phyloP scores from a whole-genome alignment of 179 eudicot species.

The Beta lomatogona region DNA sequence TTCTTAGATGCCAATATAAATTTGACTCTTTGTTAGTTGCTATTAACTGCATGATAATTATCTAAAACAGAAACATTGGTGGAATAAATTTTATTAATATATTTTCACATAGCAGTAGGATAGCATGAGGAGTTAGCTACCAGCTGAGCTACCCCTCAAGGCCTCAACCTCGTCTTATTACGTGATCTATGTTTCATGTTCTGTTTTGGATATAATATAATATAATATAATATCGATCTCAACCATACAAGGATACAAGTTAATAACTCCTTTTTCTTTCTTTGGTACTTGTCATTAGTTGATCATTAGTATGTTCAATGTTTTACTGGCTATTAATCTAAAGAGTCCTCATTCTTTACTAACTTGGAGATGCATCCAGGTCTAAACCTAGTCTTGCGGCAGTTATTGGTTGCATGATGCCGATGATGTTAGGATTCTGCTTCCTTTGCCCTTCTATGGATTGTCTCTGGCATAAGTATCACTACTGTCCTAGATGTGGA shows the following conservation, averaged over 20 bases:
- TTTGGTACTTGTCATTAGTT: background rate
- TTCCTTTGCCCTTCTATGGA: slow-evolving; percentile 88
- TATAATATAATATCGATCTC: background rate
- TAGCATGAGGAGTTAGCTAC: too few species aligned
- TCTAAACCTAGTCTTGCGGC: slow-evolving; percentile 87
- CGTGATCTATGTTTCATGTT: too few species aligned
- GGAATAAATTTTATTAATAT: too few species aligned
- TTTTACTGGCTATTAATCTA: background rate
- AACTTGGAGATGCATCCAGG: slow-evolving; percentile 36
- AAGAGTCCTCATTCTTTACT: background rate
- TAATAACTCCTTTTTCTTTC: background rate
- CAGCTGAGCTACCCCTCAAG: too few species aligned
- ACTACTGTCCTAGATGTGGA: slow-evolving; percentile 80
- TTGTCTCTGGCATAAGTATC: slow-evolving; percentile 96
- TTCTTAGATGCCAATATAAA: too few species aligned
- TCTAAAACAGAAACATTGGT: too few species aligned
- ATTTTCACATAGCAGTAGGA: too few species aligned
- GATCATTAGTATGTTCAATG: background rate
- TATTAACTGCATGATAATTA: too few species aligned
- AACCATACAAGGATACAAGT: background rate
- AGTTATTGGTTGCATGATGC: slow-evolving; percentile 85
- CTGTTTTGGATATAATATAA: too few species aligned
- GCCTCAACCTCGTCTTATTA: too few species aligned
- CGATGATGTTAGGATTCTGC: slow-evolving; percentile 67
- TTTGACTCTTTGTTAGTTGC: too few species aligned